Conservation (phyloP, 1,139 yeast species). For the Scheffersomyces quercinus region DNA sequence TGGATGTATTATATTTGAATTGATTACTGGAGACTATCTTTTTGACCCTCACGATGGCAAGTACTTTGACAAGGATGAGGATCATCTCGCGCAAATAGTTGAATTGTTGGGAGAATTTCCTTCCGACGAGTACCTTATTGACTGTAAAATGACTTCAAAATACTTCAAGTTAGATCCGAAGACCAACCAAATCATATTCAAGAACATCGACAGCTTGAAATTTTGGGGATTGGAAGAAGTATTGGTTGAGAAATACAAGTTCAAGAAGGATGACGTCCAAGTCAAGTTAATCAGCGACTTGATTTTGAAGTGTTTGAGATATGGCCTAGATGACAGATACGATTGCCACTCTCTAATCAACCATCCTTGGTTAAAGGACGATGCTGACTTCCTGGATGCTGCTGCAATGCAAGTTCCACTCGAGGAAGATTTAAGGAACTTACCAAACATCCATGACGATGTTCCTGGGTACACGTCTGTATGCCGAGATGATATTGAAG, state of each 20-base stretch:
- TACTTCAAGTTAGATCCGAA: constrained; percentile 46
- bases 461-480: constrained; percentile 30
- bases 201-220: constrained; percentile 62
- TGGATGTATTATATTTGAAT: constrained; percentile 79
- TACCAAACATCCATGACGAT: constrained; percentile 14
- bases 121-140: constrained; percentile 42
- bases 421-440: constrained; percentile 7
- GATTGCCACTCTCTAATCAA: constrained; percentile 37
- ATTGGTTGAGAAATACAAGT: constrained; percentile 69
- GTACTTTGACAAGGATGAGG: constrained; percentile 71
- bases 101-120: constrained; percentile 67
- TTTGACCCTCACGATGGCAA: constrained; percentile 78
- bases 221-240: constrained; percentile 72
- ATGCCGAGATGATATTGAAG: constrained; percentile 18
- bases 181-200: constrained; percentile 49
- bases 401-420: constrained; percentile 11
- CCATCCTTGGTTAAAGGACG: constrained; percentile 76
- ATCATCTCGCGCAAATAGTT: constrained; percentile 79
- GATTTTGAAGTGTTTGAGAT: constrained; percentile 63
- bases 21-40: constrained; percentile 79
- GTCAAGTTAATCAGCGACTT: constrained; percentile 31
- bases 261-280: constrained; percentile 25
- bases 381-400: constrained; percentile 58
- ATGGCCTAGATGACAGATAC: constrained; percentile 64
- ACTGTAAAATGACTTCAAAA: constrained; percentile 53